phyloP scores from a whole-genome alignment of 257 asterid genomes.

The Penstemon barbatus region DNA sequence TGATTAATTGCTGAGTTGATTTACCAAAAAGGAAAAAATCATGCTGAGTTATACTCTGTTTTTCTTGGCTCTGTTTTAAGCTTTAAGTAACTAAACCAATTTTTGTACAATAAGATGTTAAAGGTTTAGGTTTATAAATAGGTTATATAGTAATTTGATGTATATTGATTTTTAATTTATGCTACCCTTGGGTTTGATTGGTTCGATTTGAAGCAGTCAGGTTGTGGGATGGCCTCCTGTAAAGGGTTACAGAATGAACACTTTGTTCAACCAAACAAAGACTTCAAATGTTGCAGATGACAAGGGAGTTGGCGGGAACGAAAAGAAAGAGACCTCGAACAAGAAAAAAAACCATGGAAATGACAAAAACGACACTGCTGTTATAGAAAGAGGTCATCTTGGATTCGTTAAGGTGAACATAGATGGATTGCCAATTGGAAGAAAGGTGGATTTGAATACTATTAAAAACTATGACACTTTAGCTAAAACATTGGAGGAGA shows the following conservation, averaged over 20 bases:
- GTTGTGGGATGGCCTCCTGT: slow-evolving; percentile 98
- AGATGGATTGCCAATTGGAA: slow-evolving; percentile 83
- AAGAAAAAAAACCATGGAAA: slow-evolving; percentile 67
- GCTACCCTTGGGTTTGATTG: neutral
- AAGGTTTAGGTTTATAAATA: too few relatives aligned
- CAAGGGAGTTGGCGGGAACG: slow-evolving; percentile 57
- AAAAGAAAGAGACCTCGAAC: slow-evolving; percentile 51
- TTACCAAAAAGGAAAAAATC: neutral
- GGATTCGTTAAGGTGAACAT: slow-evolving; percentile 82
- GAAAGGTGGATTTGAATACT: slow-evolving; percentile 79
- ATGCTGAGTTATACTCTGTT: neutral
- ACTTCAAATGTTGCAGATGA: slow-evolving; percentile 47
- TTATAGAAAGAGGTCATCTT: slow-evolving; percentile 46
- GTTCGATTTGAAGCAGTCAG: slow-evolving; percentile 53
- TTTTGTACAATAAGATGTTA: too few relatives aligned
- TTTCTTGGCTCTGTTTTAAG: neutral
- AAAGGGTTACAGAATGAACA: slow-evolving; percentile 71
- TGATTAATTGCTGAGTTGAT: neutral
- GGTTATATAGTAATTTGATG: neutral
- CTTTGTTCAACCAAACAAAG: slow-evolving; percentile 65
- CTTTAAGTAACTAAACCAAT: neutral
- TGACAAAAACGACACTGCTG: slow-evolving; percentile 34
- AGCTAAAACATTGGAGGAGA: slow-evolving; percentile 60
- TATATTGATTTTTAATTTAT: neutral
- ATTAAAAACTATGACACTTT: slow-evolving; percentile 61